Percentiles rank a stretch among this genome's conserved stretches.
phyloP scores from a whole-genome alignment of 1,284 basidiomycete genomes.

The Cerrena zonata region DNA sequence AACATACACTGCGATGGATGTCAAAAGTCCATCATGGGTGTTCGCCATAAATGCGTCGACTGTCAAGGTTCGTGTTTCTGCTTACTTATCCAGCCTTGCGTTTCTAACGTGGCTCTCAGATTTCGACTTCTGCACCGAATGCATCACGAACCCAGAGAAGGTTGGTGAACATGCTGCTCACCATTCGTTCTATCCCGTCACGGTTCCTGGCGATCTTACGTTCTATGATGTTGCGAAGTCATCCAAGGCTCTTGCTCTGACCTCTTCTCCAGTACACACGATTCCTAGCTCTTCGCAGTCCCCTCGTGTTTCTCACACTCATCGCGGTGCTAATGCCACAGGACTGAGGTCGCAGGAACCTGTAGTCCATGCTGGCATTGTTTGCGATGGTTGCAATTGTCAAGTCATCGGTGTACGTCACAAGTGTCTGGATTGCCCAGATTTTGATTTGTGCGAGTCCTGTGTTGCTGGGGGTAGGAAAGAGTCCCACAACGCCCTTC shows the following conservation, averaged over 20 bases:
- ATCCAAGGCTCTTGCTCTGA: no score
- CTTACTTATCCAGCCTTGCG: background rate
- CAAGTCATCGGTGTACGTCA: constrained; percentile 58
- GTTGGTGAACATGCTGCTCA: constrained; percentile 13
- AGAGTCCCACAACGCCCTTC: constrained; percentile 22
- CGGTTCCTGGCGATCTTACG: constrained; percentile 41
- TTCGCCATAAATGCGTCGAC: constrained; percentile 66
- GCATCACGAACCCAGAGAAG: constrained; percentile 31
- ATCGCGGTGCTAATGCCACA: background rate
- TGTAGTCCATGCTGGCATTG: constrained; percentile 37
- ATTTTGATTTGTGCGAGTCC: constrained; percentile 66
- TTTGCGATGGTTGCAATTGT: constrained; percentile 56
- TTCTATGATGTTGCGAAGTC: constrained; percentile 41
- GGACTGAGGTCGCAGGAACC: background rate
- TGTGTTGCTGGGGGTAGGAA: constrained; percentile 37
- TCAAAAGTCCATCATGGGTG: constrained; percentile 43
- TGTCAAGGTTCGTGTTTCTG: constrained; percentile 44
- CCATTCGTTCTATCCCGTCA: constrained; percentile 65
- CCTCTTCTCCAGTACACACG: background rate
- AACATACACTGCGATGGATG: constrained; percentile 59
- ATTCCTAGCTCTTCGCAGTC: background rate
- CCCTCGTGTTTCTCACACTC: constrained; percentile 28
- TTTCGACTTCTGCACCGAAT: constrained; percentile 65
- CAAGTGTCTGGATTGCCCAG: constrained; percentile 72
- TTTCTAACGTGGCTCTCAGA: constrained; percentile 32